Conservation (phyloP, 306 rosid species). For the Prunus kanzakura region DNA sequence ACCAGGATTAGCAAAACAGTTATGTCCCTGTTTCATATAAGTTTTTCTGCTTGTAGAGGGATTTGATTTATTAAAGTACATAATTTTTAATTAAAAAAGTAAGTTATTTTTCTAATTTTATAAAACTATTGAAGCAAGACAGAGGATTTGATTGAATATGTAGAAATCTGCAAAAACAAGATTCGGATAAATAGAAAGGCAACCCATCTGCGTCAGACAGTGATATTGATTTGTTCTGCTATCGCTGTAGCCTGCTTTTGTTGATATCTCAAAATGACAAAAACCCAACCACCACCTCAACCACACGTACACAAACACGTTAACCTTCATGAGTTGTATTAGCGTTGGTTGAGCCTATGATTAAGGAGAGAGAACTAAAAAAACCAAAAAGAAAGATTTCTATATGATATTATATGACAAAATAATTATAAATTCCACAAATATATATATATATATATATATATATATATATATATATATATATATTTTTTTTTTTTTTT, state of each 20-base stretch:
- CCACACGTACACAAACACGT: conserved; percentile 19
- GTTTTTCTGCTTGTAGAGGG: no score
- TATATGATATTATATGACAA: background rate
- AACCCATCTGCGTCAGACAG: conserved; percentile 20
- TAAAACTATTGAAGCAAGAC: no score
- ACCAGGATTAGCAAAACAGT: no score
- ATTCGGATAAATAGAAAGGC: conserved; percentile 10
- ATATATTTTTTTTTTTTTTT: background rate
- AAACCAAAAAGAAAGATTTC: background rate
- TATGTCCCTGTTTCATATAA: no score
- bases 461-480: background rate
- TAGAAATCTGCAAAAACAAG: background rate
- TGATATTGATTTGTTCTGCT: conserved; percentile 44
- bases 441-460: background rate
- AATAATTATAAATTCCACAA: background rate
- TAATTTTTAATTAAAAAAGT: no score
- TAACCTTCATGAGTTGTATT: conserved; percentile 28
- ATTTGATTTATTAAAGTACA: no score
- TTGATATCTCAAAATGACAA: conserved; percentile 28
- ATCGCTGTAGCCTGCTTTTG: conserved; percentile 48
- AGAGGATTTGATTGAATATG: background rate
- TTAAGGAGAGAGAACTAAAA: conserved; percentile 20
- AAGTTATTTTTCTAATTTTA: no score
- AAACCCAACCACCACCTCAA: conserved; percentile 29
- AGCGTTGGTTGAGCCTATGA: conserved; percentile 48